Evolutionary conservation across 2,329 filamentous ascomycete species (phyloP).

Genomic region (Botryotinia globosa): DNA sequence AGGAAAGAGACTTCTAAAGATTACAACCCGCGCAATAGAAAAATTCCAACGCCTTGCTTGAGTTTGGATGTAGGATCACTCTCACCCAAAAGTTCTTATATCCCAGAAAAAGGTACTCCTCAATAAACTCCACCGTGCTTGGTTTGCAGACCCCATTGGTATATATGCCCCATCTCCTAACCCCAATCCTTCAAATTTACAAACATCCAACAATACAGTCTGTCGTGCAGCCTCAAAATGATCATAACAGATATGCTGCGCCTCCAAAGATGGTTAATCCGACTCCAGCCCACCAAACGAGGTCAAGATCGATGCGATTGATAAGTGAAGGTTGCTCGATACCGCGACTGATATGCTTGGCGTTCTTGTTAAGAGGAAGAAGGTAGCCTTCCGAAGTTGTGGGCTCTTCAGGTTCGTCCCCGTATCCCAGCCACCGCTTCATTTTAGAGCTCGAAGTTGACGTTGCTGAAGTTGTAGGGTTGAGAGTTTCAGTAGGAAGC

Average conservation of each 20-base stretch:
- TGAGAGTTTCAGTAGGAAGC: constrained; percentile 66
- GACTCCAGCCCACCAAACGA: constrained; percentile 39
- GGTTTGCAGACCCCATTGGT: constrained; percentile 18
- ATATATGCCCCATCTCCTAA: constrained; percentile 26
- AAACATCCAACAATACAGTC: constrained; percentile 20
- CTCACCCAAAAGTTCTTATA: constrained; percentile 16
- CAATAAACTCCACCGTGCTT: constrained; percentile 16
- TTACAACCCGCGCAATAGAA: constrained; percentile 2
- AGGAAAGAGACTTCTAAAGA: background rate
- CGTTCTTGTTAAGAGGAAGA: constrained; percentile 36
- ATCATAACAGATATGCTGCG: constrained; percentile 38
- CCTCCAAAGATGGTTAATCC: constrained; percentile 39
- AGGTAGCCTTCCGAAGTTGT: constrained; percentile 38
- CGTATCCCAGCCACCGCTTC: constrained; percentile 35
- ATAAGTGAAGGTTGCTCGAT: constrained; percentile 25
- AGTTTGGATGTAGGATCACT: constrained; percentile 9
- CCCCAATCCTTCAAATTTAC: constrained; percentile 24
- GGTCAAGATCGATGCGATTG: constrained; percentile 32
- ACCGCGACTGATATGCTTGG: constrained; percentile 34
- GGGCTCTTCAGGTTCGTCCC: constrained; percentile 36
- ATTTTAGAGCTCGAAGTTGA: constrained; percentile 41
- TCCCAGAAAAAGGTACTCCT: constrained; percentile 22
- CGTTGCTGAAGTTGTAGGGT: constrained; percentile 47
- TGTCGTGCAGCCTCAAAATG: background rate
- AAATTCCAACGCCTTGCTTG: constrained; percentile 14